A percentile compares a stretch with the other conserved stretches of the same genome.
Evolutionary conservation across 805 yeast species (phyloP).

Genomic region (Clavispora asparagi): DNA sequence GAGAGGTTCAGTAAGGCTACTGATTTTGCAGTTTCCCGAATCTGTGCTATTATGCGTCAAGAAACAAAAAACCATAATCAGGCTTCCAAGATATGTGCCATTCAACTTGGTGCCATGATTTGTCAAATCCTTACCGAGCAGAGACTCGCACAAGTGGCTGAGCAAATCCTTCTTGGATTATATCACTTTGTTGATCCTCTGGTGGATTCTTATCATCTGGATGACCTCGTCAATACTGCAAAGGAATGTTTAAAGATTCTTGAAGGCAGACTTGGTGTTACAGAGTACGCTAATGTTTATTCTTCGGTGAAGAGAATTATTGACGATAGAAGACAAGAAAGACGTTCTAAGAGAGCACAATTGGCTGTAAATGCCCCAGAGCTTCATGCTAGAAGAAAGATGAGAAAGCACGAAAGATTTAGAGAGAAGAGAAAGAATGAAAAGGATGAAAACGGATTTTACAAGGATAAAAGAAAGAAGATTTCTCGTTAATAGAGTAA

Average conservation of each 20-base stretch:
- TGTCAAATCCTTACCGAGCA: slow-evolving; percentile 44
- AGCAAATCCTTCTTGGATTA: slow-evolving; percentile 51
- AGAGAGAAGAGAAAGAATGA: slow-evolving; percentile 73
- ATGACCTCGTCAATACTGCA: slow-evolving; percentile 49
- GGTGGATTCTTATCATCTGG: slow-evolving; percentile 40
- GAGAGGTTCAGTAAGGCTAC: slow-evolving; percentile 32
- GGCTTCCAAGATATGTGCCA: slow-evolving; percentile 59
- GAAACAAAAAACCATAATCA: slow-evolving; percentile 51
- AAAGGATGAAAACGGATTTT: slow-evolving; percentile 73
- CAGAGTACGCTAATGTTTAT: slow-evolving; percentile 59
- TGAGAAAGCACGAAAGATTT: slow-evolving; percentile 67
- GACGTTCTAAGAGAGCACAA: slow-evolving; percentile 71
- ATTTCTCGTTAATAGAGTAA: not conserved
- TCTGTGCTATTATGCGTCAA: slow-evolving; percentile 59
- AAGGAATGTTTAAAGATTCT: slow-evolving; percentile 64
- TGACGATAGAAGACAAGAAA: slow-evolving; percentile 60
- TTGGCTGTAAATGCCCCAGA: slow-evolving; percentile 78
- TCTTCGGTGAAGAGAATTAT: slow-evolving; percentile 61
- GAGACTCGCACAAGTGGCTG: slow-evolving; percentile 38
- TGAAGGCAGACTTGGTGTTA: slow-evolving; percentile 64
- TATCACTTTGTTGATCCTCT: slow-evolving; percentile 46
- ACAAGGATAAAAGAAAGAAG: slow-evolving; percentile 25
- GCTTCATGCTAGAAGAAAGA: slow-evolving; percentile 68
- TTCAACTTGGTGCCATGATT: slow-evolving; percentile 66
- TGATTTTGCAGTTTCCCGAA: slow-evolving; percentile 60